Conservation (phyloP, 257 asterid species). For the Catharanthus roseus region DNA sequence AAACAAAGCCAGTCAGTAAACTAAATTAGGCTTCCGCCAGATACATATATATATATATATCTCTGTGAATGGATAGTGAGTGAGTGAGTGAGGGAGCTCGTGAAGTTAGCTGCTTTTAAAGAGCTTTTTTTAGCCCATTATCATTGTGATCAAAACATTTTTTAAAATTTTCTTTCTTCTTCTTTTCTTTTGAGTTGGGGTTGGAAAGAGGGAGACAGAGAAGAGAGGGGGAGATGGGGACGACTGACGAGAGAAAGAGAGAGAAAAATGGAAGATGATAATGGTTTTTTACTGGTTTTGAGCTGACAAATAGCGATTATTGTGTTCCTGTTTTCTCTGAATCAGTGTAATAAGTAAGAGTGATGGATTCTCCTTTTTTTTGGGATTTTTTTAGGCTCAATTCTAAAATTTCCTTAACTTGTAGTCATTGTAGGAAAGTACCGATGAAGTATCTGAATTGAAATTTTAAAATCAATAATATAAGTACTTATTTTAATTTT, state of each 20-base stretch:
- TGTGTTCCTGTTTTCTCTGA: neutral
- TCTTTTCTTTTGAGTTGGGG: neutral
- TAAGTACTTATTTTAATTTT: too few species aligned
- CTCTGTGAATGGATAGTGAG: neutral
- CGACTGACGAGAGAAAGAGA: too few species aligned
- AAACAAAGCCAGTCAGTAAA: too few species aligned
- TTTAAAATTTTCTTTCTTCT: too few species aligned
- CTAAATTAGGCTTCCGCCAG: too few species aligned
- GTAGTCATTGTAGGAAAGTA: too few species aligned
- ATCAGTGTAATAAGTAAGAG: constrained; percentile 5
- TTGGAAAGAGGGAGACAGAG: neutral
- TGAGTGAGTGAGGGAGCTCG: too few species aligned
- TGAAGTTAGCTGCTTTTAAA: constrained; percentile 13
- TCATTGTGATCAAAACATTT: neutral
- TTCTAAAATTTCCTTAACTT: too few species aligned
- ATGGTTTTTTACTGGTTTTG: neutral
- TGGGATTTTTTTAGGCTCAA: too few species aligned
- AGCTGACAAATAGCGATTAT: neutral
- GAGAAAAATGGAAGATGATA: neutral
- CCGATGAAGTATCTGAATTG: too few species aligned
- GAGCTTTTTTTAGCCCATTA: neutral
- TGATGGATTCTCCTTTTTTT: neutral
- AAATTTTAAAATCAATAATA: too few species aligned
- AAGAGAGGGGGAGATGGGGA: neutral
- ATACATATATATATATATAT: neutral